These are phyloP conservation scores for Psilocybe cubensis DNA, from an alignment of 768 basidiomycete genomes.

Conservation along the genomic window DNA sequence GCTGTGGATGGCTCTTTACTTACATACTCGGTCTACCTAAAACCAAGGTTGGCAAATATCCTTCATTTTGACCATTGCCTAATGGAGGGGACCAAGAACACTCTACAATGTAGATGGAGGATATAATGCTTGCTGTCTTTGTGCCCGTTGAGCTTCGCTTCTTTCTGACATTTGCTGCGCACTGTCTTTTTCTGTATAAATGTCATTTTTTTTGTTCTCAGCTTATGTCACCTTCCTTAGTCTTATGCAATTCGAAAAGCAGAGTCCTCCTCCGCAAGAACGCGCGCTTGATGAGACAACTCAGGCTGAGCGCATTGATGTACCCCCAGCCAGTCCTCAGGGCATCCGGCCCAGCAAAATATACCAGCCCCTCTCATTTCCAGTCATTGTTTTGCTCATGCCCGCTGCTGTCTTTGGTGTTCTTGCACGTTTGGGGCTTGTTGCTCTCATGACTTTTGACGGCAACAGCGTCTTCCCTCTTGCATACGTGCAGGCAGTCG, in stretches of 20 bases:
- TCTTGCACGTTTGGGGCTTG: conserved; percentile 79
- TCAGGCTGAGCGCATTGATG: conserved; percentile 37
- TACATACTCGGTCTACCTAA: conserved; percentile 62
- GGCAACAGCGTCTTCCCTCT: conserved; percentile 80
- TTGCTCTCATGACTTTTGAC: conserved; percentile 73
- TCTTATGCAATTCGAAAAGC: not conserved
- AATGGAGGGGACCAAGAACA: conserved; percentile 83
- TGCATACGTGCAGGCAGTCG: conserved; percentile 83
- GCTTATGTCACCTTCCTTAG: conserved; percentile 14
- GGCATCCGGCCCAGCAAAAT: conserved; percentile 33
- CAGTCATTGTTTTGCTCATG: conserved; percentile 72
- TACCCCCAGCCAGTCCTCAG: conserved; percentile 33
- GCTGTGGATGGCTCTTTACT: conserved; percentile 29
- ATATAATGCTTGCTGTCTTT: conserved; percentile 68
- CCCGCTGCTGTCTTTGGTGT: conserved; percentile 87
- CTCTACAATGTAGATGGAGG: conserved; percentile 47
- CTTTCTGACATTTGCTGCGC: conserved; percentile 47
- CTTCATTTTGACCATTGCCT: conserved; percentile 52
- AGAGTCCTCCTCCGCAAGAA: not conserved
- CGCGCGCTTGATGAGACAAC: conserved; percentile 2
- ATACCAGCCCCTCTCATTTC: conserved; percentile 58
- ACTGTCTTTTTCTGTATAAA: conserved; percentile 3
- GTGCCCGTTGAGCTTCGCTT: conserved; percentile 54
- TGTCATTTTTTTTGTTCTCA: not conserved
- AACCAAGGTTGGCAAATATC: conserved; percentile 68